Evolutionary conservation across 495 filamentous ascomycete species (phyloP).

Genomic region (Paragyromitra xinjiangensis): DNA sequence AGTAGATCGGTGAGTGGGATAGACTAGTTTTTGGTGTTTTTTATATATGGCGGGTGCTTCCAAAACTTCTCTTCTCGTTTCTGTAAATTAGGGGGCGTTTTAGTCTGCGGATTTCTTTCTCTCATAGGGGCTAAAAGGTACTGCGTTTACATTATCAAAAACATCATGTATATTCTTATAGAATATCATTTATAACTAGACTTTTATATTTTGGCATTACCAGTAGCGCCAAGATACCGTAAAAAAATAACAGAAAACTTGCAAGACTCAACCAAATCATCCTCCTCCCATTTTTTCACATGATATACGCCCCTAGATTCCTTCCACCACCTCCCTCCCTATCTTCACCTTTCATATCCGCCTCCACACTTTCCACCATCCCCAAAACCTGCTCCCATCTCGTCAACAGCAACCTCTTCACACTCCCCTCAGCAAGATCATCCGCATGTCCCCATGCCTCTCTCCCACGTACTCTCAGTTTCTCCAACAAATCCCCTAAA

Average conservation of each 20-base stretch:
- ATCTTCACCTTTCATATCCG: conserved; percentile 30
- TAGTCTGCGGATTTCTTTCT: conserved; percentile 2
- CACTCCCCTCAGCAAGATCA: conserved; percentile 23
- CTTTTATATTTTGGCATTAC: conserved; percentile 7
- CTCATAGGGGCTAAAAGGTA: background rate
- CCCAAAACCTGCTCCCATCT: conserved; percentile 45
- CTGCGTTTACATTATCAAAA: conserved; percentile 19
- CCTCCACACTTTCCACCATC: conserved; percentile 47
- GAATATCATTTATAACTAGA: conserved; percentile 12
- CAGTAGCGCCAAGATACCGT: conserved; percentile 9
- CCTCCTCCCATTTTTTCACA: conserved; percentile 17
- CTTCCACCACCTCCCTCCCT: conserved; percentile 21
- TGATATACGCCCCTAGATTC: conserved; percentile 37
- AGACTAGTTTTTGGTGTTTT: background rate
- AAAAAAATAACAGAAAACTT: background rate
- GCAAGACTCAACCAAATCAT: background rate
- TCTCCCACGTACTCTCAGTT: conserved; percentile 21
- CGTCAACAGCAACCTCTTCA: conserved; percentile 35
- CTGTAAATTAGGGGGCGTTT: conserved; percentile 20
- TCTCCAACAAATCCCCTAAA: conserved; percentile 33
- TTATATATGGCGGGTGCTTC: conserved; percentile 16
- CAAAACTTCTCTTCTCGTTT: conserved; percentile 11
- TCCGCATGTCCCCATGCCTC: conserved; percentile 28
- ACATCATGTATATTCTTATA: conserved; percentile 1
- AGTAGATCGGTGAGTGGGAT: background rate